Base-by-base conservation (phyloP, 352 stramenopile species). In the Peronosclerospora sorghi region DNA sequence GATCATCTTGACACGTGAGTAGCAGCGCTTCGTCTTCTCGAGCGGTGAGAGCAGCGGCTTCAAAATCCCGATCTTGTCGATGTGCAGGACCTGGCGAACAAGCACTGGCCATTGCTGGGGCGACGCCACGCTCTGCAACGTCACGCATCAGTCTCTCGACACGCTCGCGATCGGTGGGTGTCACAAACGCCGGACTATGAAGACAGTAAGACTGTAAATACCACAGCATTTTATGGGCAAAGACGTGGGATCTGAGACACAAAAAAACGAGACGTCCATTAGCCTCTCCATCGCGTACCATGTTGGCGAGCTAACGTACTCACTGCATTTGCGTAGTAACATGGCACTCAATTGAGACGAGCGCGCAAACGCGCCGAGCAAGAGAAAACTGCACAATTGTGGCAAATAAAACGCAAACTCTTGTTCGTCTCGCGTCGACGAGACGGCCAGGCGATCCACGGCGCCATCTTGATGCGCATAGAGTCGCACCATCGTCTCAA, bases 331-430 rank as follows among this genome's bases (percentile, higher is more conserved):
- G 4, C 73, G 62, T n/a, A 91, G 45, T 35, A 91, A 46, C 35
- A 91, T 79, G 4, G 67, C 37, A 28, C 59, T 73, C 8, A 88
- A 54, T 37, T 87, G 73, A 17, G 72, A 71, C 10, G 73, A 86
- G 34, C 78, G 51, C 14, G 64, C 49, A 45, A 86, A 85, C 1
- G 63, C 74, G 15, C 72, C 74, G 2, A 88, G 60, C 44, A 91
- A 42, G 41, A 91, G n/a, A 45, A 87, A 91, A 18, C 73, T 84
- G 64, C 76, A 89, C 19, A 91, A 54, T 50, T 91, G 79, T 35
- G 79, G 79, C 35, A 89, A 46, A 48, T 91, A 91, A 35, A 91
- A 91, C 56, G 86, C 78, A 40, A 91, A 91, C 44, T 71, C 75
- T 23, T 54, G 44, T 32, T 70, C 73, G 30, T 83, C 59, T 30